Percentiles rank a stretch among this genome's conserved stretches.
phyloP scores from a whole-genome alignment of 176 grass and related monocot species.

The Cymbopogon citratus region DNA sequence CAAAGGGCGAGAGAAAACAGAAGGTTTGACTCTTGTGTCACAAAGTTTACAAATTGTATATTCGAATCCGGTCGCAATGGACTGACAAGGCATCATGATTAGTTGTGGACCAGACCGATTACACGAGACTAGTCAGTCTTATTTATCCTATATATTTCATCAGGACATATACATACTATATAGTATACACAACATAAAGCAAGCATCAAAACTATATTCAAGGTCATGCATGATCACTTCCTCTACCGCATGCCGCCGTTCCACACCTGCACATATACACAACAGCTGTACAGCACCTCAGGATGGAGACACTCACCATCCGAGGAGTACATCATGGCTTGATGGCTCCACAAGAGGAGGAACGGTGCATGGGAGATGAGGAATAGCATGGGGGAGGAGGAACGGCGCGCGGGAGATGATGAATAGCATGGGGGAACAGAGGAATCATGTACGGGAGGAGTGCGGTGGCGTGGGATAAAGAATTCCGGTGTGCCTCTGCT shows the following conservation, averaged over 20 bases:
- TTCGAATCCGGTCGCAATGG: neutral
- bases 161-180: neutral
- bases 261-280: neutral
- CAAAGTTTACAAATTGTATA: neutral
- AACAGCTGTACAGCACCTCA: neutral
- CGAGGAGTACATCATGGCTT: neutral
- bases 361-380: neutral
- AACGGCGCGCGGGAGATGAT: neutral
- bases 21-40: constrained; percentile 53
- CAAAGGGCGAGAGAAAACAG: constrained; percentile 84
- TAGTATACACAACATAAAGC: neutral
- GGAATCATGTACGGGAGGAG: neutral
- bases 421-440: neutral
- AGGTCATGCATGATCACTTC: neutral
- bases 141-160: too few species aligned
- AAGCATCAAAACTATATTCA: neutral
- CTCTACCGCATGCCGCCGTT: neutral
- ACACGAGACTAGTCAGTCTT: neutral
- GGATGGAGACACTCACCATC: neutral
- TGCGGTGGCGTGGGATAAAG: neutral
- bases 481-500: neutral
- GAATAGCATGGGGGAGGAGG: neutral
- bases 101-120: neutral
- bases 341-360: neutral
- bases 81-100: neutral